Conservation (phyloP, 2,329 filamentous ascomycete species). For the Diaporthe eres region DNA sequence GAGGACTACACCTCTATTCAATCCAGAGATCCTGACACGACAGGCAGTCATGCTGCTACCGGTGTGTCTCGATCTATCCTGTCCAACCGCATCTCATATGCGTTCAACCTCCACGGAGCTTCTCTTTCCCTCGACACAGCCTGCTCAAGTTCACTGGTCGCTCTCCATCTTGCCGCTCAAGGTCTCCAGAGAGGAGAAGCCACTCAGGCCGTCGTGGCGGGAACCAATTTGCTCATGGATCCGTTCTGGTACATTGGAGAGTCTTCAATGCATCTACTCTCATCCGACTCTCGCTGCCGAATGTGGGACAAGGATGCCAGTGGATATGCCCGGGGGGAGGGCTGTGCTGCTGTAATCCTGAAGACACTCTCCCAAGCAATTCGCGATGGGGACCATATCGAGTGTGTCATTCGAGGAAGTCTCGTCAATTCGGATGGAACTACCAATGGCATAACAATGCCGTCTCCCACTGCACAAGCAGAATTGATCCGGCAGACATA, state of each 20-base stretch:
- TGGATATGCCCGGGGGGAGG: constrained; percentile 72
- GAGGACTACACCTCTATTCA: neutral
- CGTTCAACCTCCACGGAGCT: constrained; percentile 67
- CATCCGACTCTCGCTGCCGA: neutral
- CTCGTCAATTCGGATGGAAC: constrained; percentile 65
- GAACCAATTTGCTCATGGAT: neutral
- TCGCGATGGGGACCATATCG: constrained; percentile 61
- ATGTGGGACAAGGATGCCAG: constrained; percentile 66
- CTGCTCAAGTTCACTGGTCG: constrained; percentile 65
- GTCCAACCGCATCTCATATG: constrained; percentile 68
- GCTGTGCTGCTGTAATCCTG: constrained; percentile 63
- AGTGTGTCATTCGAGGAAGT: constrained; percentile 62
- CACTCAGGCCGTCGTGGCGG: neutral
- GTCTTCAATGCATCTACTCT: neutral
- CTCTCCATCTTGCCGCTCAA: constrained; percentile 65
- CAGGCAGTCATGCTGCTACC: neutral
- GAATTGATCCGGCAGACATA: constrained; percentile 61
- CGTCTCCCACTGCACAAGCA: constrained; percentile 55
- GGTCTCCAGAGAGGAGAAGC: constrained; percentile 62
- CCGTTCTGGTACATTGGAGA: neutral
- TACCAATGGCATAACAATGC: constrained; percentile 67
- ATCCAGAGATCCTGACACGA: neutral
- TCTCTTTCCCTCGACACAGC: constrained; percentile 67
- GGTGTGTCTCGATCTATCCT: constrained; percentile 53
- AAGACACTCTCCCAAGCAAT: constrained; percentile 66